Evolutionary conservation across 2,329 filamentous ascomycete species (phyloP), one percentile per base, ranked within the genome.

Genomic region (Plenodomus lindquistii): DNA sequence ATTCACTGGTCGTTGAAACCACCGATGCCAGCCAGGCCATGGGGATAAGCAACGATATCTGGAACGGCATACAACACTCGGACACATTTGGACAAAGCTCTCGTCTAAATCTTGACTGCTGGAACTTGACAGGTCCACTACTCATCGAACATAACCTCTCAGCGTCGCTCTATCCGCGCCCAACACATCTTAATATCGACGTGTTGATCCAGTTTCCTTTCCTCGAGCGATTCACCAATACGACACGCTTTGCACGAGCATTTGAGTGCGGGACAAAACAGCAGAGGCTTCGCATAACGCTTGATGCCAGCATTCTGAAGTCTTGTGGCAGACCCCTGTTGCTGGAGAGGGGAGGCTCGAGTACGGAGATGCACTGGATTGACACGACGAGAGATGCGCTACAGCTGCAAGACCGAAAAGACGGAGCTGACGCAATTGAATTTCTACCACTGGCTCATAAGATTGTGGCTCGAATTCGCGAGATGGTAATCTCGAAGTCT

Each of bases 171-270:
- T 41, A 11, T 16, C 44, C 27, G 10, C 37, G 44, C 4, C 38
- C 44, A 10, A 46, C 44, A 11, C 16, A 46, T n/a, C 37, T 46
- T 6, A 37, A 46, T n/a, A 29, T 46, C 8, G 21, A 37, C n/a
- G 19, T 42, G 10, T 27, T 46, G 18, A 31, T 37, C 15, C 18
- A 41, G 18, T 46, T 46, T n/a, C 44, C 44, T 13, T 46, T 46
- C 15, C 38, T 46, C 4, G 37, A 41, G 13, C 41, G 37, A 3
- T 41, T 46, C 20, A 46, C 44, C 2, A 41, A 15, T 1, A n/a
- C 31, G 10, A 42, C 29, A 17, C 37, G 44, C 15, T 41, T 46
- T 19, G 44, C 17, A 8, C 27, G n/a, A 9, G 36, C 44, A 7
- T 46, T 46, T 29, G 19, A 41, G 11, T 46, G 44, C 40, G 36